Percentiles rank a stretch among this genome's conserved stretches.
phyloP scores from a whole-genome alignment of 2,329 filamentous ascomycete genomes.

The Cladophialophora psammophila region DNA sequence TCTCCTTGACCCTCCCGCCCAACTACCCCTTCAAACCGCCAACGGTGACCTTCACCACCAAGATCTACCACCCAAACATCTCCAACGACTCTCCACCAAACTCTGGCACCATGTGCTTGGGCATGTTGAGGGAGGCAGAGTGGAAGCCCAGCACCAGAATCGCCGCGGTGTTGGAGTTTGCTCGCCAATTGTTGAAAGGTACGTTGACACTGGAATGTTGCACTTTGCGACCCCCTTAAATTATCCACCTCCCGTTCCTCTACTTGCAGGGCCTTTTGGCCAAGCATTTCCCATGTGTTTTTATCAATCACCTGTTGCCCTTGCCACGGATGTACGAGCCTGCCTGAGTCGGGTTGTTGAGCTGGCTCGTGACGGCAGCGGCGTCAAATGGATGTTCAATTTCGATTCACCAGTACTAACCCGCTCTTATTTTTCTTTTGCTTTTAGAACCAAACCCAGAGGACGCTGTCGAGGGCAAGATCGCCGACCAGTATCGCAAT shows the following conservation, averaged over 20 bases:
- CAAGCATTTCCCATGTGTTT: background rate
- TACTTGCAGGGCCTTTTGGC: background rate
- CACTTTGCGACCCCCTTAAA: background rate
- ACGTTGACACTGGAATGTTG: conserved; percentile 11
- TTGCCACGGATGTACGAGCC: too few species aligned
- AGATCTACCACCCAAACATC: conserved; percentile 95
- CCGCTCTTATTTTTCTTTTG: background rate
- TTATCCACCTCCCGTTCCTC: background rate
- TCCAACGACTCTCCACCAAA: conserved; percentile 45
- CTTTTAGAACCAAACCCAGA: conserved; percentile 78
- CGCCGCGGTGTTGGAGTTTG: conserved; percentile 75
- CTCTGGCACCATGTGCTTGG: conserved; percentile 84
- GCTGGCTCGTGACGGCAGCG: background rate
- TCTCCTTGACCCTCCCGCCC: conserved; percentile 74
- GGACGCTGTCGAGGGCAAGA: conserved; percentile 84
- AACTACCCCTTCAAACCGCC: conserved; percentile 94
- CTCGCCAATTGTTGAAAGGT: conserved; percentile 70
- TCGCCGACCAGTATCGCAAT: conserved; percentile 82
- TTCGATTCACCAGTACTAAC: background rate
- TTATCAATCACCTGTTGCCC: too few species aligned
- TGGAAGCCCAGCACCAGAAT: conserved; percentile 92
- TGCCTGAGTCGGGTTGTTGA: background rate
- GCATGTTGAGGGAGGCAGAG: conserved; percentile 80
- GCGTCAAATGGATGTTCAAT: background rate
- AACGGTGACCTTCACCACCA: conserved; percentile 78